Evolutionary conservation across 2,329 filamentous ascomycete species (phyloP).

Genomic region (Cercospora sp.): DNA sequence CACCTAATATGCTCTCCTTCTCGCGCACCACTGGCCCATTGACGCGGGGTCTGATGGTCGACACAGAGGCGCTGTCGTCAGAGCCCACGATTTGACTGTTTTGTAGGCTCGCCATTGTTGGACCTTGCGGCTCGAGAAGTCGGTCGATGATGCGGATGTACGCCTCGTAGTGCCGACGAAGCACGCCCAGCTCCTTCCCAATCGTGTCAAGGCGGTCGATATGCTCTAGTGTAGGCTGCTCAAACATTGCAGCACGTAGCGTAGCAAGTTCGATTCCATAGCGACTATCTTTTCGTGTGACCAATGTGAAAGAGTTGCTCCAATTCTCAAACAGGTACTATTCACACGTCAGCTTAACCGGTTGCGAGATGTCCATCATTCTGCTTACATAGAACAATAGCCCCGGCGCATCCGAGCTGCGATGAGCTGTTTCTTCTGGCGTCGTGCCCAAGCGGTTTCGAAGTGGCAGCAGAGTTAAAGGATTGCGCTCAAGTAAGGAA

Average conservation of each 20-base stretch:
- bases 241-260: constrained; percentile 57
- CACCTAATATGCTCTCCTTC: constrained; percentile 45
- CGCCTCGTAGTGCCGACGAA: constrained; percentile 61
- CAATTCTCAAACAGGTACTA: constrained; percentile 67
- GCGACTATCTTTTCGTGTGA: constrained; percentile 51
- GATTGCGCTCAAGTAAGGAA: constrained; percentile 38
- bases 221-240: constrained; percentile 48
- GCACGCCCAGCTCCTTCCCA: constrained; percentile 60
- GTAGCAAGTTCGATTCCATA: constrained; percentile 49
- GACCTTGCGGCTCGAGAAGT: constrained; percentile 52
- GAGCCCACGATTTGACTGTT: constrained; percentile 43
- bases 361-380: background rate
- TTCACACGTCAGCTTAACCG: background rate
- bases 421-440: constrained; percentile 49
- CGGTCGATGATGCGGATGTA: constrained; percentile 62
- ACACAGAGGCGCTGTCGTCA: constrained; percentile 27
- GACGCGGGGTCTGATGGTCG: constrained; percentile 29
- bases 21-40: constrained; percentile 25
- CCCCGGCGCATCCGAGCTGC: constrained; percentile 57
- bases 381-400: constrained; percentile 56
- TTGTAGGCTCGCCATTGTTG: constrained; percentile 47
- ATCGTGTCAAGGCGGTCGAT: constrained; percentile 59
- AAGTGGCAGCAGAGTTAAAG: constrained; percentile 48
- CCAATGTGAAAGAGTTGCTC: constrained; percentile 58
- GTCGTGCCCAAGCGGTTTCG: constrained; percentile 47